Conservation (phyloP, 1,284 basidiomycete genomes). For the Puccinia triticina region DNA sequence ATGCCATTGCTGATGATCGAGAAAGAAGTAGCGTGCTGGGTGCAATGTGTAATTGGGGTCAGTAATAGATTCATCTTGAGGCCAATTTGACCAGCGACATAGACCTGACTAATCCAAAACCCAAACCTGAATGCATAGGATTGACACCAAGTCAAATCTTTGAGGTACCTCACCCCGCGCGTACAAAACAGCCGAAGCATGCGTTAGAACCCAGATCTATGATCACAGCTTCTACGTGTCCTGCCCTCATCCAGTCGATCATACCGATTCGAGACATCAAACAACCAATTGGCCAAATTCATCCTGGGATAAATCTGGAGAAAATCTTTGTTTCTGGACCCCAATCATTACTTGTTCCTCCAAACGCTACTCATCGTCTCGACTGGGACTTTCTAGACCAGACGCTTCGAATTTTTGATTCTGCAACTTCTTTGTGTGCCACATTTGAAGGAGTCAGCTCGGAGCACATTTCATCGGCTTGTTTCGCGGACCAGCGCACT, state of each 20-base stretch:
- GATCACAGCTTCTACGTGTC: slow-evolving; percentile 38
- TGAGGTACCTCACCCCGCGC: slow-evolving; percentile 73
- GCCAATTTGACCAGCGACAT: background rate
- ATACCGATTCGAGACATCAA: slow-evolving; percentile 46
- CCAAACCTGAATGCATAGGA: slow-evolving; percentile 62
- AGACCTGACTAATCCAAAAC: slow-evolving; percentile 39
- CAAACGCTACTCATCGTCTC: slow-evolving; percentile 59
- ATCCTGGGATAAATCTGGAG: slow-evolving; percentile 30
- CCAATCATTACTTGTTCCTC: slow-evolving; percentile 47
- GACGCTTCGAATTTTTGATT: slow-evolving; percentile 68
- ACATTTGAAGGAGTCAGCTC: slow-evolving; percentile 48
- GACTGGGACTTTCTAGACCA: slow-evolving; percentile 68
- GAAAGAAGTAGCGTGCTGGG: slow-evolving; percentile 66
- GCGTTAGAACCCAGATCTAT: slow-evolving; percentile 51
- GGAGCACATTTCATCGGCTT: slow-evolving; percentile 44
- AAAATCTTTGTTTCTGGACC: slow-evolving; percentile 42
- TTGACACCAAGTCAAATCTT: slow-evolving; percentile 91
- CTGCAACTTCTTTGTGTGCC: slow-evolving; percentile 66
- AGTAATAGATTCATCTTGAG: background rate
- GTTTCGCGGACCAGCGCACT: slow-evolving; percentile 50
- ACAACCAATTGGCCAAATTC: slow-evolving; percentile 46
- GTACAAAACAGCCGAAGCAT: slow-evolving; percentile 64
- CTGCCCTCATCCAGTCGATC: slow-evolving; percentile 52
- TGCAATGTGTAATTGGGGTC: slow-evolving; percentile 51
- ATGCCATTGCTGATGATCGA: slow-evolving; percentile 77